Conservation (phyloP, 1,139 yeast genomes). For the Magnusiomyces ingens region DNA sequence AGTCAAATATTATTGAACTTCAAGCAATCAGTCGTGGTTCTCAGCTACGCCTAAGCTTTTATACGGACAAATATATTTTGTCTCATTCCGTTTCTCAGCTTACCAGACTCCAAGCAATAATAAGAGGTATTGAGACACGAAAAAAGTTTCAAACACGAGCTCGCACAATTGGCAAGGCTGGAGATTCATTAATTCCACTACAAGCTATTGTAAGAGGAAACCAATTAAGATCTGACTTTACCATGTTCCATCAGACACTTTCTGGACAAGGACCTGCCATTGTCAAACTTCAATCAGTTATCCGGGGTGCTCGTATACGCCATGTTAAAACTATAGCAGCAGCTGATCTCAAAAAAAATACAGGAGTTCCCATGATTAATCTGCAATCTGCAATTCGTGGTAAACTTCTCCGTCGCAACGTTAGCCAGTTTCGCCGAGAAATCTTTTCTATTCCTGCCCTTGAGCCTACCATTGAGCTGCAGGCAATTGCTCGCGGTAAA, state of each 20-base stretch:
- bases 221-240: conserved; percentile 24
- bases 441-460: background rate
- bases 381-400: conserved; percentile 28
- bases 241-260: background rate
- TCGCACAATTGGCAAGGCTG: conserved; percentile 38
- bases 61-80: conserved; percentile 19
- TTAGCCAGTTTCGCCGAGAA: too few species aligned
- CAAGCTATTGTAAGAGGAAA: conserved; percentile 50
- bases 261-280: conserved; percentile 15
- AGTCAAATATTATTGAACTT: conserved; percentile 39
- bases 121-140: conserved; percentile 32
- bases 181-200: conserved; percentile 55
- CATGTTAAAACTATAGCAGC: background rate
- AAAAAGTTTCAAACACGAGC: conserved; percentile 15
- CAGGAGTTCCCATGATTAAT: background rate
- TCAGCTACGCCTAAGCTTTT: conserved; percentile 16
- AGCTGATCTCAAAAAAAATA: background rate
- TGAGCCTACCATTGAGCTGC: conserved; percentile 36
- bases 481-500: conserved; percentile 18
- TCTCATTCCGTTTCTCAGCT: conserved; percentile 14
- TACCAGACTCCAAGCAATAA: conserved; percentile 23
- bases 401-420: conserved; percentile 9
- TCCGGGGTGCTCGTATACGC: conserved; percentile 22
- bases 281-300: conserved; percentile 24
- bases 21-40: conserved; percentile 41